Base-by-base conservation (phyloP, 2,329 filamentous ascomycete genomes). In the Neurospora sp. region DNA sequence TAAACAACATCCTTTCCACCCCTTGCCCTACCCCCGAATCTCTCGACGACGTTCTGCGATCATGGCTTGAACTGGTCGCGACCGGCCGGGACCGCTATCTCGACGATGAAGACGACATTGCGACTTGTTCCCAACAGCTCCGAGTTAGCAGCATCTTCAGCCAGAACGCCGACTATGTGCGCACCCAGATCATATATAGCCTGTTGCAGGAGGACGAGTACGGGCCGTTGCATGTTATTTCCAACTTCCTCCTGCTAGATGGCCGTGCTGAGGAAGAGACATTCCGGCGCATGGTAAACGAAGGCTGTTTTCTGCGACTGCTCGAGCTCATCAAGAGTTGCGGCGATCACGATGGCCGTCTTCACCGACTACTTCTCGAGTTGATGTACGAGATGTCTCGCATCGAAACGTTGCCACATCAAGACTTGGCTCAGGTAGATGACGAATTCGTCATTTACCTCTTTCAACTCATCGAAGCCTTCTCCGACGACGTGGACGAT, bases 301-400 rank as follows among this genome's bases (percentile, higher is more conserved):
- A 97, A 78, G 90, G 91, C 17, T 92, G 90, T 73, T 99, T 99
- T 78, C 85, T 90, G 41, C 87, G 94, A 39, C 83, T 99, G 62
- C 83, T 98, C 39, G 92, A 97, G 73, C 83, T 99, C 74, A 90
- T 98, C 72, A 87, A 90, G 76, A 85, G 83, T 62, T 86, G 86
- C 72, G 85, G 85, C 73, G 86, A 90, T 46, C 83, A 88, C 66
- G 91, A 94, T 77, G 85, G 87, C 33, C 85, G 88, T 68, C 83
- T 98, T 71, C 92, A 97, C 81, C 88, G 91, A 41, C 82, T 96
- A 72, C 83, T 98, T 68, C 84, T 99, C 76, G 92, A 97, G 80
- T 83, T 99, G 70, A 86, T 97, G 78, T 99, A 97, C 81, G 96
- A 98, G 83, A 97, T 97, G 91, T 94, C 93, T 65, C 88, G 96